Base-by-base conservation (phyloP, 176 grass and related monocot genomes). In the Phragmites australis region DNA sequence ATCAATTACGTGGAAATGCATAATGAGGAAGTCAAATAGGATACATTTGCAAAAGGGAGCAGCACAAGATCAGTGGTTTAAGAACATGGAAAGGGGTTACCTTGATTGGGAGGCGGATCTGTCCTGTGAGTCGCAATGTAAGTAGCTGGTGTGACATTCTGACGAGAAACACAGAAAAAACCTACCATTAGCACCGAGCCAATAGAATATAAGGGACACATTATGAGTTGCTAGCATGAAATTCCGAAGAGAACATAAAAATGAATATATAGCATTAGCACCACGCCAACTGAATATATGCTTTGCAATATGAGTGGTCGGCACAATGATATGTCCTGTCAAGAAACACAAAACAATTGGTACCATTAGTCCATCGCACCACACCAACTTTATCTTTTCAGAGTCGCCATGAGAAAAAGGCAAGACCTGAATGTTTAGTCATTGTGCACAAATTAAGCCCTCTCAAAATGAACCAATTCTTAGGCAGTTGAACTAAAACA, bases 21-120 rank as follows among this genome's bases (percentile, higher is more conserved):
- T 0, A 49, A 25, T 11, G 19, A 73, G 32, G 42, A 74, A 74
- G 74, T 13, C 1, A 74, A 69, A 72, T 2, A 18, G 15, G 30
- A 3, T 23, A 59, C 4, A 60, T 50, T 45, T 61, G 52, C 42
- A 79, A 2, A 73, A 80, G 22, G 4, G 31, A 74, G 10, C 13
- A 75, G 69, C 43, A 75, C 6, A 51, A 10, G 27, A 60, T 18
- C 55, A 76, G 22, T 76, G 63, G 1, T 52, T 70, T 31, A 64
- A 64, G 30, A 27, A 70, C 9, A 56, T 31, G 46, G 54, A 13
- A 30, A 70, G 41, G 27, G 25, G 5, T 56, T 92, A 97, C 92
- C 95, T 94, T 97, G 92, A 91, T 83, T 69, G 2, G 92, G 88
- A 81, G 92, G 95, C 54, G 90, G 95, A 45, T 90, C 89, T 47